Conservation (phyloP, 148 eudicot species). For the Rheum nobile region DNA sequence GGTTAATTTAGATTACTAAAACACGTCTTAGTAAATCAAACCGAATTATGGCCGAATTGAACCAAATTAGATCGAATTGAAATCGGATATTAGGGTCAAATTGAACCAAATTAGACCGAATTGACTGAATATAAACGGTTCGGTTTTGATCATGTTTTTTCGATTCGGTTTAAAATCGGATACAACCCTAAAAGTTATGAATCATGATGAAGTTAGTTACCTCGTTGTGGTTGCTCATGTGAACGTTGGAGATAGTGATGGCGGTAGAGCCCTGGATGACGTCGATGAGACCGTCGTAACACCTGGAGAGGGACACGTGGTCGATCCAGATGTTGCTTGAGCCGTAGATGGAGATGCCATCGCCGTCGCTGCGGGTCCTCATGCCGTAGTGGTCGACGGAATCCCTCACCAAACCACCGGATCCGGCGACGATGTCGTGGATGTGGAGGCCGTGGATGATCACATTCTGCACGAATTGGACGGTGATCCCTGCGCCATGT, state of each 20-base stretch:
- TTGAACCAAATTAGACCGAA: too few relatives aligned
- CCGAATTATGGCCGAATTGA: too few relatives aligned
- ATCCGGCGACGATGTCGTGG: conserved; percentile 33
- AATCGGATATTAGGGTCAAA: too few relatives aligned
- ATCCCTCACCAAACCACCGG: conserved; percentile 42
- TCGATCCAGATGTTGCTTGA: conserved; percentile 61
- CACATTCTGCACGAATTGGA: conserved; percentile 39
- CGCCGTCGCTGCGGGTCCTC: conserved; percentile 49
- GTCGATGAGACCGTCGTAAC: conserved; percentile 51
- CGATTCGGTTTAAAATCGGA: too few relatives aligned
- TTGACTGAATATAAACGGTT: too few relatives aligned
- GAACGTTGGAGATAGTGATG: conserved; percentile 58
- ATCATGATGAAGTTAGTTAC: conserved; percentile 15
- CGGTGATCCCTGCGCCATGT: conserved; percentile 42
- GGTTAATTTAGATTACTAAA: too few relatives aligned
- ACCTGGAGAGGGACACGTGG: conserved; percentile 36
- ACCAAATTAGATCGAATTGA: too few relatives aligned
- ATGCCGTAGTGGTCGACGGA: conserved; percentile 35
- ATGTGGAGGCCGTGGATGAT: conserved; percentile 58
- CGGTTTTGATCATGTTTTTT: too few relatives aligned
- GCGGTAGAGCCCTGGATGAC: conserved; percentile 55
- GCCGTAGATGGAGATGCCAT: conserved; percentile 46
- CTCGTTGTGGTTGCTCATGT: conserved; percentile 50
- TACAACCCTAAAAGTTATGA: too few relatives aligned
- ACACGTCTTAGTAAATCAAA: too few relatives aligned